phyloP scores from a whole-genome alignment of 441 rosid genomes.

The Populus hybrid region DNA sequence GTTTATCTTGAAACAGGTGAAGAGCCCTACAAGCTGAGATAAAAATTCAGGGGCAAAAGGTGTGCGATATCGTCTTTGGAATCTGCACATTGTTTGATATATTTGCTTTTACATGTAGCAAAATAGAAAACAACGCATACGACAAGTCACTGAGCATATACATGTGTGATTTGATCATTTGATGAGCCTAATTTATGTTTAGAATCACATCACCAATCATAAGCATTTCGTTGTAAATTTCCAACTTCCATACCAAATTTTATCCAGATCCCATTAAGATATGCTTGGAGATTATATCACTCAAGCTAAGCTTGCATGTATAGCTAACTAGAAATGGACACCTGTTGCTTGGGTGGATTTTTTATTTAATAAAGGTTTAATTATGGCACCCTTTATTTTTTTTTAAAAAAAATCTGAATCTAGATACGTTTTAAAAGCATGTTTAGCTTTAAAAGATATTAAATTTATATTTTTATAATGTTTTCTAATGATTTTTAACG shows the following conservation, averaged over 20 bases:
- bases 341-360: background rate
- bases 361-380: no score
- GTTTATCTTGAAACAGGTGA: background rate
- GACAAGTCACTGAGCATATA: background rate
- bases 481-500: no score
- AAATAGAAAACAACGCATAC: background rate
- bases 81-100: background rate
- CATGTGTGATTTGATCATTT: background rate
- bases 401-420: no score
- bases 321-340: background rate
- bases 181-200: background rate
- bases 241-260: background rate
- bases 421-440: fast-evolving
- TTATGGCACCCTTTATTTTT: no score
- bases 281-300: background rate
- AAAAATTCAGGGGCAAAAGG: background rate
- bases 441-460: no score
- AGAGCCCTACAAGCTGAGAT: background rate
- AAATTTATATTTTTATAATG: background rate
- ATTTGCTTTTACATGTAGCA: background rate
- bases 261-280: background rate
- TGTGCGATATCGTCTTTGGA: background rate
- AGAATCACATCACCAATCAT: constrained; percentile 6
- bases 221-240: background rate
- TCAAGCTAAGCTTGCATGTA: background rate